These are phyloP conservation scores for Yamadazyma atlantica DNA, from an alignment of 1,139 yeast genomes.

Conservation along the genomic window DNA sequence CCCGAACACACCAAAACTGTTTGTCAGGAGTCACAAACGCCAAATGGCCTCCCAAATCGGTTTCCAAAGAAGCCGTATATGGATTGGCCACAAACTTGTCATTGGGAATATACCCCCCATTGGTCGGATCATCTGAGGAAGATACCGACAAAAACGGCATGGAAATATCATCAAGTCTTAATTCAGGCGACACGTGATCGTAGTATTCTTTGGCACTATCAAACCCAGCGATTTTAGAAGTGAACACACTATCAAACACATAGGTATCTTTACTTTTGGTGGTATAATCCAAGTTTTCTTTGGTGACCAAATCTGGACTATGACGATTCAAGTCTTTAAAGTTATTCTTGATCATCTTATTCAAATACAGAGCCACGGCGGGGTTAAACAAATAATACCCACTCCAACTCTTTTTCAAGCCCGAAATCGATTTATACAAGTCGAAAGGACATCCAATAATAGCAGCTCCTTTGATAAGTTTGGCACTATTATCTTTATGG, in stretches of 20 bases:
- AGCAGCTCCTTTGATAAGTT: slow-evolving; percentile 60
- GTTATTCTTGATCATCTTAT: slow-evolving; percentile 63
- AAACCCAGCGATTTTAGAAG: slow-evolving; percentile 76
- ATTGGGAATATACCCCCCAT: slow-evolving; percentile 47
- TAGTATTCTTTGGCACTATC: slow-evolving; percentile 72
- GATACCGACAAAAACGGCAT: slow-evolving; percentile 71
- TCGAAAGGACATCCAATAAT: slow-evolving; percentile 87
- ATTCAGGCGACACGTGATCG: slow-evolving; percentile 62
- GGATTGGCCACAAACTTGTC: slow-evolving; percentile 30
- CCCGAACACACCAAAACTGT: slow-evolving; percentile 72
- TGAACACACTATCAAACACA: slow-evolving; percentile 71
- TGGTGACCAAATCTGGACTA: slow-evolving; percentile 31
- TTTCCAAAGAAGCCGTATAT: slow-evolving; percentile 35
- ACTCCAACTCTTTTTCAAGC: slow-evolving; percentile 52
- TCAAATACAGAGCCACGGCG: slow-evolving; percentile 64
- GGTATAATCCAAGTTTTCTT: slow-evolving; percentile 32
- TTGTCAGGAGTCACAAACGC: slow-evolving; percentile 59
- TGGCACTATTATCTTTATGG: slow-evolving; percentile 38
- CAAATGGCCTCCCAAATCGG: slow-evolving; percentile 60
- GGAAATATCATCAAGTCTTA: slow-evolving; percentile 51
- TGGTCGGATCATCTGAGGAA: slow-evolving; percentile 83
- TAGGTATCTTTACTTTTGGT: slow-evolving; percentile 35
- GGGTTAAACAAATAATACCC: slow-evolving; percentile 66
- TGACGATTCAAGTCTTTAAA: slow-evolving; percentile 46
- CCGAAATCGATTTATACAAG: slow-evolving; percentile 55